Base-by-base conservation (phyloP, 441 rosid genomes). In the Sinapis alba region DNA sequence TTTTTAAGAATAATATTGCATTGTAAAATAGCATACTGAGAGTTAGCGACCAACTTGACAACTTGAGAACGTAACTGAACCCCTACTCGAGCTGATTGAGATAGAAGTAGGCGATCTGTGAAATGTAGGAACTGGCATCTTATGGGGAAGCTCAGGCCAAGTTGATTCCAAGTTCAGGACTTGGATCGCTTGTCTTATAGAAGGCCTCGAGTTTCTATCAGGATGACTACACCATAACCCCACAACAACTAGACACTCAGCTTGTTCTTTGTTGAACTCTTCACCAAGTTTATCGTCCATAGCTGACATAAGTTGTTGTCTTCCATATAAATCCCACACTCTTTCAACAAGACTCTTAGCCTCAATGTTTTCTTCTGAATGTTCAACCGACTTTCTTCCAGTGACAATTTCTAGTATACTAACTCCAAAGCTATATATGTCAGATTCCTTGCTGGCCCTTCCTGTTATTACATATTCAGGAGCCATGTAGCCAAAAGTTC, bases 401-500 rank as follows among this genome's bases (percentile, higher is more conserved):
- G 57, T 9, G 57, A 51, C 57, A 51, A 19, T 51, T 19, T 51
- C 57, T 51, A 18, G 24, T 51, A 51, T 51, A 51, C 57, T 51
- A 51, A 51, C 12, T 8, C 57, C 57, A 51, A 51, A 51, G 57
- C 57, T 51, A 51, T 51, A 51, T 19, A 51, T 51, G 57, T 51
- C 57, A 18, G 57, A 51, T 4, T 51, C 57, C 26, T 54, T 83
- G 57, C 81, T 79, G 3, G 85, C 80, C 64, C 84, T 77, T 8
- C 81, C 67, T 0, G 80, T 80, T 47, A 69, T 62, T 47, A 86
- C 63, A 30, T 75, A 84, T 43, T 87, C 87, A 0, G 89, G 84
- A 26, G 87, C 84, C 56, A 88, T 5, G 72, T 88, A 86, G 1
- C 87, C 88, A 0, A 71, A 53, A 2, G 90, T 85, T 11, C 88